Conservation (phyloP, 495 filamentous ascomycete genomes). For the Cladorrhinum samala region DNA sequence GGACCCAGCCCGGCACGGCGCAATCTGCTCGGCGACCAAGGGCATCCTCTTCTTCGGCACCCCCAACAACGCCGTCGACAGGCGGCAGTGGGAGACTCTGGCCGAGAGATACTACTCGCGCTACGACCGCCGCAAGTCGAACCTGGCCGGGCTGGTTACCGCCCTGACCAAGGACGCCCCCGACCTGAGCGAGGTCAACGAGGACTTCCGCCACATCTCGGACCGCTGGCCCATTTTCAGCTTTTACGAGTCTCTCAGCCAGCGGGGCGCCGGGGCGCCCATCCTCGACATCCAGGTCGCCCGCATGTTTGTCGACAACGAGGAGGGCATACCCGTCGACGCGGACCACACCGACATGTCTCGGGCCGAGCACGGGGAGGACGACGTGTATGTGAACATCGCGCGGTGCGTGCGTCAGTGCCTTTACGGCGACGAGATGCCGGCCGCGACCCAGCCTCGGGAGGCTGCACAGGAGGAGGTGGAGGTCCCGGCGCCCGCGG, state of each 20-base stretch:
- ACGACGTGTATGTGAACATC: too few relatives aligned
- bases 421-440: too few relatives aligned
- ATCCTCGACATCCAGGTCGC: not conserved
- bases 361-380: not conserved
- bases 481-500: too few relatives aligned
- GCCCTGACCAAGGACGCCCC: not conserved
- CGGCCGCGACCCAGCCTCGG: too few relatives aligned
- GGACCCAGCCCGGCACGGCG: not conserved
- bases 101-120: not conserved
- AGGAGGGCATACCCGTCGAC: not conserved
- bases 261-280: too few relatives aligned
- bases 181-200: not conserved
- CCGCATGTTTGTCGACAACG: not conserved
- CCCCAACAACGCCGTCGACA: constrained; percentile 7
- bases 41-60: constrained; percentile 10
- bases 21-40: not conserved
- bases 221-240: not conserved
- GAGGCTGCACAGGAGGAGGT: too few relatives aligned
- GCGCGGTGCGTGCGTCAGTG: too few relatives aligned
- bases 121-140: not conserved
- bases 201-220: not conserved
- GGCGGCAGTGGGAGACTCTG: constrained; percentile 1
- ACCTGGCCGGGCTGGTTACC: not conserved
- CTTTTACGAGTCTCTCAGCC: not conserved
- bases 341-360: not conserved